Conservation (phyloP, 169 alveolate genomes). For the Plasmodium gallinaceum region DNA sequence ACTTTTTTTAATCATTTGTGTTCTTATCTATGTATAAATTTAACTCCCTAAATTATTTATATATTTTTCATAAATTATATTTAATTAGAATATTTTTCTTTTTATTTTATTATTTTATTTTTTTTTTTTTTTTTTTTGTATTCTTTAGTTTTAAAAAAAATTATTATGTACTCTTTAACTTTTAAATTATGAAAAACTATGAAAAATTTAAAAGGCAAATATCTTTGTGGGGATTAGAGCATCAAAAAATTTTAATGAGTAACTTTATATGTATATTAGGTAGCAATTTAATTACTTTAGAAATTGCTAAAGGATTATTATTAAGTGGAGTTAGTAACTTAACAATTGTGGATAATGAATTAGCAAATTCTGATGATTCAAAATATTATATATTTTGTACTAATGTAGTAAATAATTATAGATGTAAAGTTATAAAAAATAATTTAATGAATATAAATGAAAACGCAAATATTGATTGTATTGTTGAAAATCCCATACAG, state of each 20-base stretch:
- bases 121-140: conserved; percentile 1
- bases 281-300: conserved; percentile 20
- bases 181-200: conserved; percentile 16
- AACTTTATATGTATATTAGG: conserved; percentile 31
- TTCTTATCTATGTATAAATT: too few species aligned
- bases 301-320: conserved; percentile 34
- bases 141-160: background rate
- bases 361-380: background rate
- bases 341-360: conserved; percentile 33
- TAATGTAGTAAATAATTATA: conserved; percentile 19
- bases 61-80: background rate
- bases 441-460: conserved; percentile 26
- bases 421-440: conserved; percentile 27
- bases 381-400: conserved; percentile 18
- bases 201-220: conserved; percentile 33
- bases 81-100: background rate
- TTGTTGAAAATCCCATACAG: conserved; percentile 14
- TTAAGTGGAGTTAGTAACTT: conserved; percentile 30
- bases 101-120: background rate
- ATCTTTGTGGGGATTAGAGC: conserved; percentile 56
- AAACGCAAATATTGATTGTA: conserved; percentile 24
- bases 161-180: too few species aligned
- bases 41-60: too few species aligned
- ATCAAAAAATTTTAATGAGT: conserved; percentile 55
- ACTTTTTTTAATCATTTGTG: too few species aligned